Percentiles rank a stretch among this genome's conserved stretches.
These are phyloP conservation scores for Taphrina communis DNA, from an alignment of 1,139 yeast species.

Conservation along the genomic window DNA sequence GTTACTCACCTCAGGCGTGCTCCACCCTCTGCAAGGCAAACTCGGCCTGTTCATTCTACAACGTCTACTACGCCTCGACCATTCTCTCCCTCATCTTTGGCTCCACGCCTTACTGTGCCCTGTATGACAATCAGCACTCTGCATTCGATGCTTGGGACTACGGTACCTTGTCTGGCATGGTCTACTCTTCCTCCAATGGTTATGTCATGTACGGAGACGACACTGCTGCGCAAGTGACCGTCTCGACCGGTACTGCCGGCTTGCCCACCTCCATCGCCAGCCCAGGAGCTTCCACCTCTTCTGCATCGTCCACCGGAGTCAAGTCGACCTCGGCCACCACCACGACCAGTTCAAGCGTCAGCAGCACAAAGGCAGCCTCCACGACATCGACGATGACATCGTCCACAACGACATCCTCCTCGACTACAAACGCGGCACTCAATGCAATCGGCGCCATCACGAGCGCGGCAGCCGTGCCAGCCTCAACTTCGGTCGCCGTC, in stretches of 20 bases:
- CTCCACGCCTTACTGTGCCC: conserved; percentile 16
- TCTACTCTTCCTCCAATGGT: conserved; percentile 11
- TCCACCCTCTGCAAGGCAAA: conserved; percentile 8
- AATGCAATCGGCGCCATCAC: not conserved
- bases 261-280: conserved; percentile 4
- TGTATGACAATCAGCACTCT: conserved; percentile 14
- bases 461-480: not conserved
- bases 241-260: conserved; percentile 11
- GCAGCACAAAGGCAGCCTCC: conserved; percentile 11
- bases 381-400: conserved; percentile 2
- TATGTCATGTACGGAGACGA: conserved; percentile 19
- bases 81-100: not conserved
- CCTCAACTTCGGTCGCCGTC: not conserved
- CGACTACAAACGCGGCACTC: not conserved
- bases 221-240: conserved; percentile 20
- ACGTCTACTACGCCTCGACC: conserved; percentile 13
- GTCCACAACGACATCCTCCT: not conserved
- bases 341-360: not conserved
- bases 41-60: conserved; percentile 23
- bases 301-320: not conserved
- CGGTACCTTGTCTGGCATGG: not conserved
- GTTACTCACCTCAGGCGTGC: conserved; percentile 20
- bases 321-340: conserved; percentile 13
- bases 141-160: not conserved
- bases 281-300: not conserved